These are phyloP conservation scores for Solanum hybrid DNA, from an alignment of 305 asterid species.

Conservation along the genomic window DNA sequence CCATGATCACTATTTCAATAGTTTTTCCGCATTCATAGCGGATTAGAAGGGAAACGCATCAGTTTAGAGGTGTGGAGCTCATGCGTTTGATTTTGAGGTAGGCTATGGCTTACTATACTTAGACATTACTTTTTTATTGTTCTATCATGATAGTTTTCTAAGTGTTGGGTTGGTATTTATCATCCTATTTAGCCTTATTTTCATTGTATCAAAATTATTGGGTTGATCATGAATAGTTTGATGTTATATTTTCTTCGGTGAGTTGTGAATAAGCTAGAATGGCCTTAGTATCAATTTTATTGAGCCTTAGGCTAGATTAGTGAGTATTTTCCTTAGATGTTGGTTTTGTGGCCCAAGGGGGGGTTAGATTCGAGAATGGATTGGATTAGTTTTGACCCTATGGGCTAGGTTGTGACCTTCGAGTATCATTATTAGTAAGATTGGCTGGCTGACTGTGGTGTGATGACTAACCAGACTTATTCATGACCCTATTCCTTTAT, in stretches of 20 bases:
- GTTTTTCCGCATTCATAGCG: too few species aligned
- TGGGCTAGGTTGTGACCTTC: not conserved
- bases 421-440: not conserved
- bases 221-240: too few species aligned
- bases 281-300: not conserved
- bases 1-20: too few species aligned
- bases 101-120: too few species aligned
- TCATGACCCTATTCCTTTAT: not conserved
- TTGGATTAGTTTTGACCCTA: not conserved
- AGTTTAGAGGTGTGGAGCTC: too few species aligned
- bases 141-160: too few species aligned
- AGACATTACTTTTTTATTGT: too few species aligned
- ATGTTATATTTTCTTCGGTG: not conserved
- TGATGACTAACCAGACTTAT: not conserved
- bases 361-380: not conserved
- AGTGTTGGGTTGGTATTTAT: too few species aligned
- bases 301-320: not conserved
- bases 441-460: not conserved
- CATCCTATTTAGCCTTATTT: too few species aligned
- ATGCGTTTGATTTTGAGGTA: too few species aligned
- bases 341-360: not conserved
- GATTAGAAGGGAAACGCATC: too few species aligned
- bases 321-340: not conserved
- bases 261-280: not conserved
- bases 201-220: too few species aligned